Base-by-base conservation (phyloP, 805 yeast genomes). In the Teunomyces kruisii region DNA sequence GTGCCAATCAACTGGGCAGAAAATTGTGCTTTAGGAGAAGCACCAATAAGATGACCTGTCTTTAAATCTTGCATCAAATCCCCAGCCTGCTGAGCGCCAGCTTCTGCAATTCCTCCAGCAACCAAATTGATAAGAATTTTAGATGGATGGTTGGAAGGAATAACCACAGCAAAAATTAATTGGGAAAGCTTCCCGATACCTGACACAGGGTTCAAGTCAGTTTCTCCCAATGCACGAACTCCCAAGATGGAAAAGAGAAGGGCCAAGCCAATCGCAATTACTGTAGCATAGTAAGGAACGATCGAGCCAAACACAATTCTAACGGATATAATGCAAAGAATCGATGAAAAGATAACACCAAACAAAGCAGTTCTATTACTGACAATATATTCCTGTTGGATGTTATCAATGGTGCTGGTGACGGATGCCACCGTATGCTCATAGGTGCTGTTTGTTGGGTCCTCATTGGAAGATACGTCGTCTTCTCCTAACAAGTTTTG, bases 51-150 rank as follows among this genome's bases (percentile, higher is more conserved):
- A 64, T 88, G 92, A 0, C 98, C 98, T 0, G 99, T 91, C 62
- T 94, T 94, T 54, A 92, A 73, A 67, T 94, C 98, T 69, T 92
- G 99, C 96, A 94, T 88, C 59, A 92, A 73, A 66, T 92, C 99
- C 26, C 99, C 98, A 2, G 98, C 97, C 67, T 92, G 99, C 68
- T 94, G 98, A 2, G 99, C 97, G 7, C 98, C 98, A 0, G 98
- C 97, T 68, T 92, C 99, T 1, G 98, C 95, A 33, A 92, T 83
- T 10, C 97, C 99, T 13, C 99, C 99, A 3, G 97, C 96, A 1
- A 92, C 86, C 40, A 92, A 70, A 59, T 92, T 94, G 37, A 89
- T 81, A 32, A 92, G 68, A 4, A 94, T 88, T 9, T 89, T 80
- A 1, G 95, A 90, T 1, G 95, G 95, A 46, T 83, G 86, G 37